phyloP scores from a whole-genome alignment of 192 early-diverging fungal species.

The Phlyctochytrium arcticum region DNA sequence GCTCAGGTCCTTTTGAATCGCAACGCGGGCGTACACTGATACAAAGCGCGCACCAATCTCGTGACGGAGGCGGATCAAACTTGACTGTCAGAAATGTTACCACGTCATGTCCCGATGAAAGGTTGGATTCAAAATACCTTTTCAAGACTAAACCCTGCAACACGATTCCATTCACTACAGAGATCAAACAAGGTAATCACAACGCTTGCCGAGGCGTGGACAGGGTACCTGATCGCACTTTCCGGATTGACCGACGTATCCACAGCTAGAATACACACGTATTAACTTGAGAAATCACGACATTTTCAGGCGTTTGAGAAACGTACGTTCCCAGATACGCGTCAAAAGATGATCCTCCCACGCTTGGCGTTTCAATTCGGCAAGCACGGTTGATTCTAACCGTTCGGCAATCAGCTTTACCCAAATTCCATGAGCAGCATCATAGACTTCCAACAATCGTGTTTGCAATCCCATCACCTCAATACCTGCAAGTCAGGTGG shows the following conservation, averaged over 20 bases:
- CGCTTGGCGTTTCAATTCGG: not conserved
- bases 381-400: not conserved
- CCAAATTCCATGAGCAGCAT: conserved; percentile 9
- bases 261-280: not conserved
- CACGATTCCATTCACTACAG: conserved; percentile 18
- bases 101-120: too few relatives aligned
- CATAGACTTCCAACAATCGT: conserved; percentile 4
- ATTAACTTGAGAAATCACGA: not conserved
- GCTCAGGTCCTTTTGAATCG: too few relatives aligned
- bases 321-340: too few relatives aligned
- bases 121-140: too few relatives aligned
- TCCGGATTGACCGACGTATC: not conserved
- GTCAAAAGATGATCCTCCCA: not conserved
- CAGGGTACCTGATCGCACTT: not conserved
- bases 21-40: too few relatives aligned
- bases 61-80: too few relatives aligned
- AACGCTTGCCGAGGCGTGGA: conserved; percentile 6
- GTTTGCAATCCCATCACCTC: not conserved
- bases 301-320: too few relatives aligned
- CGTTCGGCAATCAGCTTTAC: conserved; percentile 8
- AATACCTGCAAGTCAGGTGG: not conserved
- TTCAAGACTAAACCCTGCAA: conserved; percentile 14
- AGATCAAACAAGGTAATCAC: conserved; percentile 1
- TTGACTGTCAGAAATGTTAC: too few relatives aligned
- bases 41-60: too few relatives aligned